Conservation (phyloP, 768 basidiomycete genomes). For the Boletus vinaceobasis region DNA sequence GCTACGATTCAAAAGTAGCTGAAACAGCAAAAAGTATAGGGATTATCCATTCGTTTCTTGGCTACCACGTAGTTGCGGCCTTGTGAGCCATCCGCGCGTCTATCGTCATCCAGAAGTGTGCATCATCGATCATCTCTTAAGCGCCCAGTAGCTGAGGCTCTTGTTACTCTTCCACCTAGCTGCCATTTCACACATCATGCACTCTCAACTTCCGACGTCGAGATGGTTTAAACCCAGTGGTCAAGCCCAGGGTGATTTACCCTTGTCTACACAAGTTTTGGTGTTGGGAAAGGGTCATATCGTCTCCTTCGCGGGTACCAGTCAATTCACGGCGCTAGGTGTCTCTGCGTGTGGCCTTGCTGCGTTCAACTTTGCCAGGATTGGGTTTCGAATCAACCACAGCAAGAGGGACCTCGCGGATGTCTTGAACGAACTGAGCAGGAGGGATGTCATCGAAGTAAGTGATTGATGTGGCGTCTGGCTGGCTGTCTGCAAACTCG, state of each 20-base stretch:
- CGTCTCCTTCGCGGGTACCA: conserved; percentile 47
- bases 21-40: too few relatives aligned
- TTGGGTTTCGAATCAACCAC: conserved; percentile 37
- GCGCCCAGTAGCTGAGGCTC: not conserved
- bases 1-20: too few relatives aligned
- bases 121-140: not conserved
- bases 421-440: conserved; percentile 21
- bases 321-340: conserved; percentile 50
- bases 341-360: conserved; percentile 64
- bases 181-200: conserved; percentile 1
- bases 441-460: conserved; percentile 26
- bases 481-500: not conserved
- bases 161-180: not conserved
- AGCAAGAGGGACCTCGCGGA: conserved; percentile 4
- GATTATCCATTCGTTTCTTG: not conserved
- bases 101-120: not conserved
- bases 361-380: conserved; percentile 58
- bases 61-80: not conserved
- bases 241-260: not conserved
- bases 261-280: conserved; percentile 16
- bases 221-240: not conserved
- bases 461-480: not conserved
- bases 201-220: not conserved
- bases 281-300: conserved; percentile 33
- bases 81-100: not conserved